phyloP scores from a whole-genome alignment of 192 early-diverging fungal genomes.

The Umbelopsis isabellina region DNA sequence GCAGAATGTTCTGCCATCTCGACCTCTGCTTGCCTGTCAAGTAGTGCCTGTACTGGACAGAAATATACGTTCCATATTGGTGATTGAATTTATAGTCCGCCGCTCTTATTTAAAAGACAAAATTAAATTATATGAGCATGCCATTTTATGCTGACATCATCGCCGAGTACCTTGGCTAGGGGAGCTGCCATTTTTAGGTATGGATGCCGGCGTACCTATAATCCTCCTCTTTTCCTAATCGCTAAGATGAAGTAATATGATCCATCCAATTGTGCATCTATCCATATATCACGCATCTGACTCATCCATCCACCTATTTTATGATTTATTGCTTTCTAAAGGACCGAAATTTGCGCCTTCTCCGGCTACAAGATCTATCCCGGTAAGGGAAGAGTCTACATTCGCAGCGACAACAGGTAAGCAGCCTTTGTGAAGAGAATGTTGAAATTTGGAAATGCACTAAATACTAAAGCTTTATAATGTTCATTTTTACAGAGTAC shows the following conservation, averaged over 20 bases:
- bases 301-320: constrained; percentile 7
- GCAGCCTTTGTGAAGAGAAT: neutral
- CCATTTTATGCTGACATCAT: neutral
- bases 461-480: constrained; percentile 13
- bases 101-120: neutral
- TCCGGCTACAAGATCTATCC: constrained; percentile 99
- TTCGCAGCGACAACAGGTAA: constrained; percentile 84
- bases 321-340: constrained; percentile 35
- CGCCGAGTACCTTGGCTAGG: neutral
- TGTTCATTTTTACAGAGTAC: constrained; percentile 37
- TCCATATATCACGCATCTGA: neutral
- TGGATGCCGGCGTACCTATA: neutral
- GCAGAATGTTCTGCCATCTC: neutral
- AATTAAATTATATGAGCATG: neutral
- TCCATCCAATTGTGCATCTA: neutral
- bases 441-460: neutral
- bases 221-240: constrained; percentile 17
- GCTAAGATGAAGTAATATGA: constrained; percentile 7
- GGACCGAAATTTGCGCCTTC: constrained; percentile 93
- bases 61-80: no score
- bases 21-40: neutral
- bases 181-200: constrained; percentile 1
- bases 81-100: no score
- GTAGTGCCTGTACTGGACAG: no score
- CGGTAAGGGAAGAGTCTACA: constrained; percentile 93